Conservation (phyloP, 2,329 filamentous ascomycete genomes). For the Penicillium hesseltinei region DNA sequence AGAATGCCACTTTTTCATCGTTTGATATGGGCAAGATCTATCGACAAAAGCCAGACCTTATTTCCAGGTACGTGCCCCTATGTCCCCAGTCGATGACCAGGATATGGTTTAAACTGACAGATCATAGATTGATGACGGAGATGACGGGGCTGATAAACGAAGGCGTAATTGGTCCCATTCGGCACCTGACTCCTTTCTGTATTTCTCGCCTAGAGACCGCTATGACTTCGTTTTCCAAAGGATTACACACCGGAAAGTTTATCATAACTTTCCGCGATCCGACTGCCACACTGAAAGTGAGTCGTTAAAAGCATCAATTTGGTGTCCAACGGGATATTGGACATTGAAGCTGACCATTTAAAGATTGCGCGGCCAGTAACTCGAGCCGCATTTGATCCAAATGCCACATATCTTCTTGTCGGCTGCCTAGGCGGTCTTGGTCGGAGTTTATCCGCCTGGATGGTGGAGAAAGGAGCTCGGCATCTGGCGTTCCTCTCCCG, state of each 20-base stretch:
- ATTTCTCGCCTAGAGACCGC: neutral
- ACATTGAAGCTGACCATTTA: neutral
- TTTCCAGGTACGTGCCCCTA: too few species aligned
- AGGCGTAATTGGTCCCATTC: neutral
- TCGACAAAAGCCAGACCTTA: neutral
- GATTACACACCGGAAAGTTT: neutral
- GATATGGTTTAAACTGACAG: too few species aligned
- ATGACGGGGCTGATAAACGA: neutral
- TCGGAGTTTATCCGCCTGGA: slow-evolving; percentile 9
- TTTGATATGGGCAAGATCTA: slow-evolving; percentile 1
- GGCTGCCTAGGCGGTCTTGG: slow-evolving; percentile 21
- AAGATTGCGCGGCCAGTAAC: neutral
- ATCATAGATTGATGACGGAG: too few species aligned
- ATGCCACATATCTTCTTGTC: slow-evolving; percentile 4
- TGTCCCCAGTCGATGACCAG: too few species aligned
- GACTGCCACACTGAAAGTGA: too few species aligned
- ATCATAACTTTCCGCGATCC: neutral
- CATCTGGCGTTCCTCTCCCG: slow-evolving; percentile 16
- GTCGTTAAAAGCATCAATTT: too few species aligned
- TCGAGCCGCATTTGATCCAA: neutral
- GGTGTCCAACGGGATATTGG: neutral
- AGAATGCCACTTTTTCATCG: slow-evolving; percentile 8
- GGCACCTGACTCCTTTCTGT: neutral
- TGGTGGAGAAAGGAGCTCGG: slow-evolving; percentile 19
- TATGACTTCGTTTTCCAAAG: neutral